Percentiles rank a stretch among this genome's conserved stretches.
These are phyloP conservation scores for Trichoderma harzianum DNA, from an alignment of 2,329 filamentous ascomycete species.

Conservation along the genomic window DNA sequence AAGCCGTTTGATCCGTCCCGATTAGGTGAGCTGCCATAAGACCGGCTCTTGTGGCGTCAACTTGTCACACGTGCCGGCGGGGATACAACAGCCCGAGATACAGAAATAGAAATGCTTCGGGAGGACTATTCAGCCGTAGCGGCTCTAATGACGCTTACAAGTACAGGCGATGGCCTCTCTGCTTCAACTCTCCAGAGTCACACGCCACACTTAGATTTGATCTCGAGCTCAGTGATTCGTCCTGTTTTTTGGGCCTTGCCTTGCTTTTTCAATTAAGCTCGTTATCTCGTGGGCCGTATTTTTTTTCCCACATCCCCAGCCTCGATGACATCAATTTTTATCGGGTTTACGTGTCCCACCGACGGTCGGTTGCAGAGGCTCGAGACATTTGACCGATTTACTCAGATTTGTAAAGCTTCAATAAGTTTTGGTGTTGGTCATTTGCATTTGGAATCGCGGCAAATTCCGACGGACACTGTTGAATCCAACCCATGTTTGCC, in stretches of 20 bases:
- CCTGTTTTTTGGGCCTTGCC: background rate
- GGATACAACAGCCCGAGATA: background rate
- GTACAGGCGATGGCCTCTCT: background rate
- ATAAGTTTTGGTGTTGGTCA: background rate
- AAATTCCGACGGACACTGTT: background rate
- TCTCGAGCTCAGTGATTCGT: background rate
- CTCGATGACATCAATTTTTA: background rate
- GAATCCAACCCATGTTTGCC: background rate
- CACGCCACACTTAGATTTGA: background rate
- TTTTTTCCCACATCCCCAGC: background rate
- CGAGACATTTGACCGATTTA: background rate
- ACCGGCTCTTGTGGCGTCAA: background rate
- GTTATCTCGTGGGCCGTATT: background rate
- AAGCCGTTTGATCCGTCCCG: background rate
- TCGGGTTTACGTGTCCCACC: background rate
- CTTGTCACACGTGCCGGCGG: background rate
- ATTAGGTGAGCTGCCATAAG: background rate
- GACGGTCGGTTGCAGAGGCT: background rate
- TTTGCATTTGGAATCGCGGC: background rate
- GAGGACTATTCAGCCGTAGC: slow-evolving; percentile 11
- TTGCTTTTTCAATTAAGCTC: background rate
- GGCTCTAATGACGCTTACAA: background rate
- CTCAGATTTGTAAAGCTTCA: background rate
- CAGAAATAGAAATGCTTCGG: slow-evolving; percentile 4
- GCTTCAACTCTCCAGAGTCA: background rate